Percentiles rank a stretch among this genome's conserved stretches.
Conservation (phyloP, 2,329 filamentous ascomycete genomes). For the Fusarium hainanense region DNA sequence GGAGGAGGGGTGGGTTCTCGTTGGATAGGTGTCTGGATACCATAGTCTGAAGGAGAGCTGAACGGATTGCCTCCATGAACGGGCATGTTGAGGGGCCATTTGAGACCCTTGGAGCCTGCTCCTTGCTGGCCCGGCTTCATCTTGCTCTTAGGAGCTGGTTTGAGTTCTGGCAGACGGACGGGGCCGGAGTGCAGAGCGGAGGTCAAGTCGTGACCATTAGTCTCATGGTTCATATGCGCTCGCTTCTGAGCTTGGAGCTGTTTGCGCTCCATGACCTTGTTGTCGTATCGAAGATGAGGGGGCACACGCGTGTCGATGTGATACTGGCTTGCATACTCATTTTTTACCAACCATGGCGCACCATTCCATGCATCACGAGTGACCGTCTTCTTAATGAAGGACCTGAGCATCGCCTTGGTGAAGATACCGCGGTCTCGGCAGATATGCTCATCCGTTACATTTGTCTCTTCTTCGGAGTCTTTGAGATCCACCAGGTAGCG, state of each 20-base stretch:
- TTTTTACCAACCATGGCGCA: conserved; percentile 96
- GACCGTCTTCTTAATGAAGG: conserved; percentile 96
- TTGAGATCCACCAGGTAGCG: conserved; percentile 84
- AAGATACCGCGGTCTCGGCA: conserved; percentile 90
- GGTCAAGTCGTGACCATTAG: conserved; percentile 53
- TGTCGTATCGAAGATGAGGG: conserved; percentile 82
- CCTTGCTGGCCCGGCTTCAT: conserved; percentile 58
- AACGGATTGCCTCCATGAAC: conserved; percentile 58
- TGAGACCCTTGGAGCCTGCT: conserved; percentile 57
- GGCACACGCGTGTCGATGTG: conserved; percentile 90
- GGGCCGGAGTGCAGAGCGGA: conserved; percentile 56
- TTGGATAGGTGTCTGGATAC: conserved; percentile 47
- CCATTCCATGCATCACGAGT: conserved; percentile 91
- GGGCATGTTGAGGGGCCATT: conserved; percentile 49
- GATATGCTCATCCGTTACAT: conserved; percentile 85
- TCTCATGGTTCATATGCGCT: conserved; percentile 59
- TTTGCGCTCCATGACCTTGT: conserved; percentile 80
- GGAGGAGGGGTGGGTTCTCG: conserved; percentile 63
- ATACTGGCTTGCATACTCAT: conserved; percentile 83
- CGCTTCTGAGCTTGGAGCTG: conserved; percentile 75
- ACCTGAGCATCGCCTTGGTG: conserved; percentile 91
- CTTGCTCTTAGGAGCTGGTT: conserved; percentile 78
- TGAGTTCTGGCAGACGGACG: conserved; percentile 75
- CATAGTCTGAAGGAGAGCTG: conserved; percentile 58
- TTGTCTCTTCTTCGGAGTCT: conserved; percentile 75